Percentiles rank a stretch among this genome's conserved stretches.
Conservation (phyloP, 2,329 filamentous ascomycete species). For the Dactylellina sp. region DNA sequence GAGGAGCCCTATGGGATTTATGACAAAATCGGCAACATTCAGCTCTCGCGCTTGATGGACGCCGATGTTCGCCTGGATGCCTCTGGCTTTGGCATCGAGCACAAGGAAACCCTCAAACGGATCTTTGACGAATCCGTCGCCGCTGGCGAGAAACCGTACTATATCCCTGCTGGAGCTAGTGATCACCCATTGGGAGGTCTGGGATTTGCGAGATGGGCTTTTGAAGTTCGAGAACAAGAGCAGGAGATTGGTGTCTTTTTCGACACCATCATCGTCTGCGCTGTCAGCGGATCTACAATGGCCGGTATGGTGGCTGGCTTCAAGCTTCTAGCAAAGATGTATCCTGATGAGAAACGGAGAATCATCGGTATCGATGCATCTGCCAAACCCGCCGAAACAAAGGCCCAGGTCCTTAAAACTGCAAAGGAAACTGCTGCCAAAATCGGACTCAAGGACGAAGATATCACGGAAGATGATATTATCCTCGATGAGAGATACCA, state of each 20-base stretch:
- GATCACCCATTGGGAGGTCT: slow-evolving; percentile 77
- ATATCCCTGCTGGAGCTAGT: slow-evolving; percentile 77
- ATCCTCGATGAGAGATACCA: slow-evolving; percentile 75
- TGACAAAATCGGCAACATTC: slow-evolving; percentile 76
- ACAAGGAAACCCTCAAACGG: slow-evolving; percentile 72
- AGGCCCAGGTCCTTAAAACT: slow-evolving; percentile 75
- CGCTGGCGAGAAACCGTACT: slow-evolving; percentile 74
- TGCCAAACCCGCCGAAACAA: slow-evolving; percentile 72
- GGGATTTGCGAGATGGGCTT: slow-evolving; percentile 78
- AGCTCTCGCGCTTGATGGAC: slow-evolving; percentile 76
- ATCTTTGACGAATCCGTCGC: slow-evolving; percentile 69
- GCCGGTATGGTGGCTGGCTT: slow-evolving; percentile 80
- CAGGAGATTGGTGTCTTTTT: slow-evolving; percentile 73
- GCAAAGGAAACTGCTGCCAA: slow-evolving; percentile 73
- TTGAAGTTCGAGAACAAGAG: slow-evolving; percentile 76
- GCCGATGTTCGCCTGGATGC: slow-evolving; percentile 73
- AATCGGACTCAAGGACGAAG: slow-evolving; percentile 72
- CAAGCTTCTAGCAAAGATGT: slow-evolving; percentile 71
- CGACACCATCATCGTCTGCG: slow-evolving; percentile 76
- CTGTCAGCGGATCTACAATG: slow-evolving; percentile 77
- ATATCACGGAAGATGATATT: slow-evolving; percentile 74
- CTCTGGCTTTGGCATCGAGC: slow-evolving; percentile 75
- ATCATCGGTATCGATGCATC: slow-evolving; percentile 77
- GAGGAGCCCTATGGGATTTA: slow-evolving; percentile 68
- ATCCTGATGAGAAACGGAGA: slow-evolving; percentile 65